A percentile compares a stretch with the other conserved stretches of the same genome.
Evolutionary conservation across 1,284 basidiomycete genomes (phyloP).

Genomic region (Pyrrhoderma lamaoense): DNA sequence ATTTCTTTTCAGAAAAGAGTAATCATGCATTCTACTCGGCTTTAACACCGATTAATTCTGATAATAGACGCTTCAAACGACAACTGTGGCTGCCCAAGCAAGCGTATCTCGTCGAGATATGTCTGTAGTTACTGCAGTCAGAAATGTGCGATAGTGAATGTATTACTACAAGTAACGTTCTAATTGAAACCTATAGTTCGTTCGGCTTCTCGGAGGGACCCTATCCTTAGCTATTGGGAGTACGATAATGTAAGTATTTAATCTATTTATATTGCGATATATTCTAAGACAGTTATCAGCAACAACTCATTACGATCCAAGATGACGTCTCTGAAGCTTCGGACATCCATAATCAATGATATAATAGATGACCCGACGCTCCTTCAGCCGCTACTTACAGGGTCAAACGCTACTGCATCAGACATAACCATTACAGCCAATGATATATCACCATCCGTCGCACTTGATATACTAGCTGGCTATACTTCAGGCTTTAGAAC

Average conservation of each 20-base stretch:
- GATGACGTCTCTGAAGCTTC: too few species aligned
- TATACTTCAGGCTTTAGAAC: too few species aligned
- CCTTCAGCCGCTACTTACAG: too few species aligned
- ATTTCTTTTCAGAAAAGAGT: not conserved
- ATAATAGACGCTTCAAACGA: slow-evolving; percentile 14
- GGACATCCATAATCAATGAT: too few species aligned
- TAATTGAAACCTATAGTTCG: slow-evolving; percentile 6
- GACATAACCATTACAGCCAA: too few species aligned
- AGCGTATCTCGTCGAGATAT: slow-evolving; percentile 14
- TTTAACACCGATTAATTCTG: not conserved
- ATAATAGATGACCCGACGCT: too few species aligned
- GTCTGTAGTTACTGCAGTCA: slow-evolving; percentile 17
- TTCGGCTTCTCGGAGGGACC: slow-evolving; percentile 14
- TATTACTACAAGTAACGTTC: not conserved
- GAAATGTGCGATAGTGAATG: slow-evolving; percentile 9
- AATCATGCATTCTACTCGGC: not conserved
- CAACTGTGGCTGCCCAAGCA: slow-evolving; percentile 16
- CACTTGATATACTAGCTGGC: too few species aligned
- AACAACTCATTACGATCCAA: too few species aligned
- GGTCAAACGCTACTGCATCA: too few species aligned
- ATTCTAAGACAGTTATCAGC: too few species aligned
- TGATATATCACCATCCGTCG: too few species aligned
- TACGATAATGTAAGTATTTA: slow-evolving; percentile 16
- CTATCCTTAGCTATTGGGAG: slow-evolving; percentile 15
- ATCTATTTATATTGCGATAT: too few species aligned